Base-by-base conservation (phyloP, 805 yeast genomes). In the Nematodospora valgi region DNA sequence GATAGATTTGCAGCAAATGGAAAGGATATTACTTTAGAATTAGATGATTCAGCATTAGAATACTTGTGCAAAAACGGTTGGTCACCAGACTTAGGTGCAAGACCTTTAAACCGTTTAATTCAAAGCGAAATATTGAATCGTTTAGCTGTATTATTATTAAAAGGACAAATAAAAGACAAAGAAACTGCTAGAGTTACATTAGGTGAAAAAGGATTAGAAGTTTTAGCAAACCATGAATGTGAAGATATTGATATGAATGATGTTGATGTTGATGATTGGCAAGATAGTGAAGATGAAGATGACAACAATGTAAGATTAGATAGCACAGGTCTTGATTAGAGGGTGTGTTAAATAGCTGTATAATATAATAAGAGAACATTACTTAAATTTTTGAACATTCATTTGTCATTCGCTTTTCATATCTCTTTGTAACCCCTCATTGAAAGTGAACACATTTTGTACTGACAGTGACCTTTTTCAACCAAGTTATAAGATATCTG, bases 61-160 rank as follows among this genome's bases (percentile, higher is more conserved):
- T 93, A 81, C 71, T 68, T 93, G 47, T 81, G 94, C 48, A 76
- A 73, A 51, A 67, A 86, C 49, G 98, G 98, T 32, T 93, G 89
- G 65, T 86, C 96, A 17, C 74, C 82, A 38, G 96, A 91, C 59
- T 70, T 93, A 59, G 98, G 98, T 65, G 98, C 98, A 5, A 77
- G 98, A 59, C 98, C 98, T 40, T 75, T 93, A 65, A 85, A 85
- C 69, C 79, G 98, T 52, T 74, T 93, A 51, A 91, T 93, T 47
- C 97, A 93, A 62, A 75, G 73, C 43, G 93, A 88, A 58, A 74
- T 93, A 13, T 78, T 93, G 58, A 93, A 93, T 65, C 80, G 73
- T 52, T 69, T 93, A 62, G 98, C 98, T 0, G 74, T 93, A n/a
- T 74, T 86, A 62, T 76, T 93, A 33, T 73, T 93, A 48, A 82